Percentiles rank a stretch among this genome's conserved stretches.
Conservation (phyloP, 495 filamentous ascomycete species). For the Penicillium salamii region DNA sequence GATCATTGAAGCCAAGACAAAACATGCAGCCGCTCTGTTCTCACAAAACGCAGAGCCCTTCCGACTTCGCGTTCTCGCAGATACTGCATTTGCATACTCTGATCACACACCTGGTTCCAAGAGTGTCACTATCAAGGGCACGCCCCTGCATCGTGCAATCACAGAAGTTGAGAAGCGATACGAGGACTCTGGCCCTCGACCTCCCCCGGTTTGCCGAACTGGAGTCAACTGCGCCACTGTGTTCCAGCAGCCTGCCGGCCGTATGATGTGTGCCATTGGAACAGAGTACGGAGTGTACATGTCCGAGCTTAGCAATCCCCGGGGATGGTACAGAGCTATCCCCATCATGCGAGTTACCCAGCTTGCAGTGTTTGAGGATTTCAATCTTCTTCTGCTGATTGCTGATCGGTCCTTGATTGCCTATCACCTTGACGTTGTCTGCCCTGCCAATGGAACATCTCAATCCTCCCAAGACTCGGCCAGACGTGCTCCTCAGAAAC, state of each 20-base stretch:
- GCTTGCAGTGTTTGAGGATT: conserved; percentile 92
- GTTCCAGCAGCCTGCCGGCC: conserved; percentile 72
- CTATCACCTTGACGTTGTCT: conserved; percentile 88
- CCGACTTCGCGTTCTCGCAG: conserved; percentile 84
- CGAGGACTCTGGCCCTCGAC: conserved; percentile 58
- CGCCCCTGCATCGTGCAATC: conserved; percentile 88
- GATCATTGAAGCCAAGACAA: conserved; percentile 91
- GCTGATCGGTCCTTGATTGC: conserved; percentile 89
- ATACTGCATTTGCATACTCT: conserved; percentile 85
- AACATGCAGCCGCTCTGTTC: conserved; percentile 82
- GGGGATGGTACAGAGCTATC: conserved; percentile 85
- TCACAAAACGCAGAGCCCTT: conserved; percentile 97
- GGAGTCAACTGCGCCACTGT: conserved; percentile 89
- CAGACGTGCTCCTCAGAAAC: conserved; percentile 80
- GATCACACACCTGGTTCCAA: conserved; percentile 51
- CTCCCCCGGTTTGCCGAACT: conserved; percentile 74
- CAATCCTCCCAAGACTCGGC: conserved; percentile 55
- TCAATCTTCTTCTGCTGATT: conserved; percentile 85
- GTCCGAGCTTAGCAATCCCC: conserved; percentile 77
- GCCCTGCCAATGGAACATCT: conserved; percentile 64
- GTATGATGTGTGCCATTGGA: conserved; percentile 88
- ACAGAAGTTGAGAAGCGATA: conserved; percentile 79
- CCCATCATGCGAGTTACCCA: conserved; percentile 76
- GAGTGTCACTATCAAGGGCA: conserved; percentile 72
- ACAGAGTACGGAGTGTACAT: conserved; percentile 93